phyloP scores from a whole-genome alignment of 106 monocot genomes.

The Dendrobium huoshanense region DNA sequence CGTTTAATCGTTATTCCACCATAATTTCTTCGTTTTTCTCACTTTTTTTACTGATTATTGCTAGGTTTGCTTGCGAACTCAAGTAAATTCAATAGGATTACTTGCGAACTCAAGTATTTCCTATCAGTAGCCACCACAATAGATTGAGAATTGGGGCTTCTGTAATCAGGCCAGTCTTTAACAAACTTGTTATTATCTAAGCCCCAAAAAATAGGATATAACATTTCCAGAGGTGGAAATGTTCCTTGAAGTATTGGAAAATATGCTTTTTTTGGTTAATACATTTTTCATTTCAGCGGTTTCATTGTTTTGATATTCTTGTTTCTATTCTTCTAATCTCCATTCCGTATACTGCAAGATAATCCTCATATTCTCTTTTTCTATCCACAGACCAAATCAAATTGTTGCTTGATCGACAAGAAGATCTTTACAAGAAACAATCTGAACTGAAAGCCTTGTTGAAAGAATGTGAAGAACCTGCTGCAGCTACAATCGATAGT shows the following conservation, averaged over 20 bases:
- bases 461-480: conserved; percentile 41
- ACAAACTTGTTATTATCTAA: neutral
- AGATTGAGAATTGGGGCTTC: neutral
- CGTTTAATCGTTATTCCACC: no score
- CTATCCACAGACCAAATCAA: conserved; percentile 66
- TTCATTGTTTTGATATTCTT: neutral
- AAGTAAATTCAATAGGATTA: no score
- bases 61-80: no score
- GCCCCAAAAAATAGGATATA: neutral
- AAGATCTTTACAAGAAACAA: conserved; percentile 57
- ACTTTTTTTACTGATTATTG: no score
- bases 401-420: conserved; percentile 74
- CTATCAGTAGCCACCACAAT: neutral
- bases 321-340: neutral
- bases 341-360: neutral
- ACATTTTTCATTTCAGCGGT: neutral
- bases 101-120: no score
- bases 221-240: neutral
- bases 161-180: neutral
- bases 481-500: conserved; percentile 9
- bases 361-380: neutral
- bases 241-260: neutral
- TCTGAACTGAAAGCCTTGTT: conserved; percentile 62
- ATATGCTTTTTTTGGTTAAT: neutral
- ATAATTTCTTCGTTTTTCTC: no score